A percentile compares a stretch with the other conserved stretches of the same genome.
phyloP scores from a whole-genome alignment of 371 early-diverging fungal genomes.

The Lichtheimia hyalospora region DNA sequence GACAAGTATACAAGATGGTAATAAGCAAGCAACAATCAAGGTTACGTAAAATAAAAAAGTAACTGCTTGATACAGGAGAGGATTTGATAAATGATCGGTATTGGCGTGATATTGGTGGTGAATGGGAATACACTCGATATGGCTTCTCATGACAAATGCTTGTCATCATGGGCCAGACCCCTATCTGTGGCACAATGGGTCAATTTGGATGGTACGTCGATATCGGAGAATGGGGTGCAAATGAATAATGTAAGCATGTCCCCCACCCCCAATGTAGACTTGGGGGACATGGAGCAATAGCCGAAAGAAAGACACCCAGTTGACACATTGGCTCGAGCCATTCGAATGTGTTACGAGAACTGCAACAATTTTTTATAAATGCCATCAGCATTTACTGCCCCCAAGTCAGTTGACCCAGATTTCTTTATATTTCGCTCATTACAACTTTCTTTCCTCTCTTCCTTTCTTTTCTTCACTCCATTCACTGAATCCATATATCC shows the following conservation, averaged over 20 bases:
- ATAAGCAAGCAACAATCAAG: not conserved
- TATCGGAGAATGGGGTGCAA: conserved; percentile 5
- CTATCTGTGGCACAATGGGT: conserved; percentile 7
- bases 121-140: not conserved
- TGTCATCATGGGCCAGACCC: conserved; percentile 6
- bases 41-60: too few species aligned
- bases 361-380: not conserved
- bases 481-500: not conserved
- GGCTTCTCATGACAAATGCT: not conserved
- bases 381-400: not conserved
- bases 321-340: conserved; percentile 11
- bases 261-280: conserved; percentile 4
- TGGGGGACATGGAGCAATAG: too few species aligned
- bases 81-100: not conserved
- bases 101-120: conserved; percentile 2
- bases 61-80: not conserved
- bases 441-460: not conserved
- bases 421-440: not conserved
- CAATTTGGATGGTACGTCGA: conserved; percentile 5
- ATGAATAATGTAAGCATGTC: conserved; percentile 1
- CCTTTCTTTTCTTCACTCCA: not conserved
- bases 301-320: conserved; percentile 1
- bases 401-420: not conserved
- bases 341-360: not conserved
- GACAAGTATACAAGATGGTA: not conserved